Evolutionary conservation across 768 basidiomycete genomes (phyloP), one percentile per base, ranked within the genome.

Genomic region (Amanita subjunquillea): DNA sequence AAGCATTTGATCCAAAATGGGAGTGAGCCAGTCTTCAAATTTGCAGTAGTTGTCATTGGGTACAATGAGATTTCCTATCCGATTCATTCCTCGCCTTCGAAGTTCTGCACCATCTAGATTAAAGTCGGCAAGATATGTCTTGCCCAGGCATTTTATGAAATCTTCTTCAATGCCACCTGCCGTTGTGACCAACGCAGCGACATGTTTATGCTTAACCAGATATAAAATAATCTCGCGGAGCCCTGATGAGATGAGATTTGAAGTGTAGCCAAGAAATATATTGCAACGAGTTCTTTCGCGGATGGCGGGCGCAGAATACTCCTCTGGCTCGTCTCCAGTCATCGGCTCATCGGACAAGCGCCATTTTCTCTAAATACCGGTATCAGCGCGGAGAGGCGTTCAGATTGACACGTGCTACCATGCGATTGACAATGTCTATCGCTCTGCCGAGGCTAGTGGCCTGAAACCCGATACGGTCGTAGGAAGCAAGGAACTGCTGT

Each of bases 11-110:
- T 98, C 87, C 39, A 99, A 78, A 52, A 97, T 89, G 2, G 96
- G 96, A 17, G 82, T 83, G n/a, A 98, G 79, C 96, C 96, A 99
- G 65, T 98, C 95, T 69, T 99, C 96, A 59, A 98, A 99, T 62
- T 89, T 87, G 82, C 96, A 98, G 68, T 99, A 99, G 64, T 98
- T 98, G 60, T 96, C 91, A 63, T 99, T 99, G 3, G 96, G 96
- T 2, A 99, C 82, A 53, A 99, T 72, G 40, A 99, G 79, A 62
- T 99, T 99, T 30, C 96, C 96, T 56, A 98, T 92, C 34, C 96
- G 82, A 61, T 99, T 99, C 78, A 99, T 82, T n/a, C 96, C 96
- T 55, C 80, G 78, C 63, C 74, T 83, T 41, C 96, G 80, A 52
- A 99, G 69, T 53, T 84, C 83, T 4, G 91, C 89, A 12, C 96